Evolutionary conservation across 225 moss, liverwort and hornwort genomes (phyloP), one percentile per base, ranked within the genome.

Genomic region (Pleurozium schreberi): DNA sequence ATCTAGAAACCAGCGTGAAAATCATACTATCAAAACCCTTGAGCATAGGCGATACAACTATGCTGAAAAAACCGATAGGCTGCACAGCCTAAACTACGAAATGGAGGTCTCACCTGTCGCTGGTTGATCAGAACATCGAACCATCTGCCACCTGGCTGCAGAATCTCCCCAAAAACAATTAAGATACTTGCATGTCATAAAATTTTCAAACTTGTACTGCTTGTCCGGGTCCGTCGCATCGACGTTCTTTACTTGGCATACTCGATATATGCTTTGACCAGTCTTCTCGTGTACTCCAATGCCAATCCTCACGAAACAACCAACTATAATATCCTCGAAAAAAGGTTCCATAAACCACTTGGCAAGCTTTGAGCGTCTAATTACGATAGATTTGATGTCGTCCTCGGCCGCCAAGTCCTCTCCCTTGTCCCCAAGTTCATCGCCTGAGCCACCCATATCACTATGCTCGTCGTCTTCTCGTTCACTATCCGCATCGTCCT

Each of bases 281-380:
- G 93, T 61, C 38, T 25, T 70, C 52, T 38, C 91, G 33, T 95
- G 92, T 8, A 97, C 93, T 58, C 99, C 99, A 80, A 99, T 99
- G 38, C 97, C 99, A 84, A 99, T 99, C 71, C 97, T 95, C 75
- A 99, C 99, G 85, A 90, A 92, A 87, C 92, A 92, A 30, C 92
- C 92, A 80, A 89, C 85, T 60, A 92, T 92, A 52, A 92, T 92
- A 34, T 92, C 90, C 90, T 92, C 92, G 21, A 99, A 99, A 78
- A 99, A 99, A 49, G 99, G 99, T 80, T 99, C 99, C 96, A 97
- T 97, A 42, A 99, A 99, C 99, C 99, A 99, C 91, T 99, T 99
- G 28, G 95, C 95, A 80, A 99, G 95, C 95, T 96, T 97, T 84
- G 97, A 94, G 76, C 99, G 97, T 69, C 97, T 95, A 34, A 99